Evolutionary conservation across 208 protist genomes (phyloP), one percentile per base, ranked within the genome.

Genomic region (Trypanosoma grayi): DNA sequence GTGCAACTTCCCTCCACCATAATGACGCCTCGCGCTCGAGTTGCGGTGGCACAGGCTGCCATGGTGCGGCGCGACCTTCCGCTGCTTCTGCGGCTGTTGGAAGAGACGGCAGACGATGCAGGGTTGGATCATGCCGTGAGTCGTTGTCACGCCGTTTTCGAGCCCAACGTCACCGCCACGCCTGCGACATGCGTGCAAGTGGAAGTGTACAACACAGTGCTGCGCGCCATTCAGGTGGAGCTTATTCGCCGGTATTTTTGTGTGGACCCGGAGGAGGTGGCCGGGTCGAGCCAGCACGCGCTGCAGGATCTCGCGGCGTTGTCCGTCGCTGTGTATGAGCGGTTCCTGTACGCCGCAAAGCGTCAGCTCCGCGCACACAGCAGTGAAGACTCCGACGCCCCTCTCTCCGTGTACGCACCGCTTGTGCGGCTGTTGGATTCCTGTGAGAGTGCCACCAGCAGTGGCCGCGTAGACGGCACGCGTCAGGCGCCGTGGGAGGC

Each of bases 21-120:
- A 64, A 84, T 80, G 81, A 70, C 85, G 0, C 41, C 73, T 10
- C 40, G 58, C 3, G 78, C 79, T 13, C 40, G 76, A 27, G 36
- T 70, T 25, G 73, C 81, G 13, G 70, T 88, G 4, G 78, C 85
- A 7, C 85, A 92, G 55, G 79, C 79, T 1, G 81, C 77, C 37
- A 66, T 88, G 52, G 77, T 73, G 40, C 61, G 59, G 20, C 56
- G 66, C 9, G 60, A 86, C 22, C 51, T 85, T 7, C 53, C 55
- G 14, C 20, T 85, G 22, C 81, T 92, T 13, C 66, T 84, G 24
- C 18, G 20, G 27, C 55, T 70, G 11, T 20, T 70, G 5, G 55
- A 58, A 25, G 64, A 55, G n/a, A 39, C 36, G 36, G 46, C 20
- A 27, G 47, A 28, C 16, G 39, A 36, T 27, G 18, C 41, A 40